Percentiles rank a stretch among this genome's conserved stretches.
These are phyloP conservation scores for Nakazawaea laoshanensis DNA, from an alignment of 805 yeast genomes.

Conservation along the genomic window DNA sequence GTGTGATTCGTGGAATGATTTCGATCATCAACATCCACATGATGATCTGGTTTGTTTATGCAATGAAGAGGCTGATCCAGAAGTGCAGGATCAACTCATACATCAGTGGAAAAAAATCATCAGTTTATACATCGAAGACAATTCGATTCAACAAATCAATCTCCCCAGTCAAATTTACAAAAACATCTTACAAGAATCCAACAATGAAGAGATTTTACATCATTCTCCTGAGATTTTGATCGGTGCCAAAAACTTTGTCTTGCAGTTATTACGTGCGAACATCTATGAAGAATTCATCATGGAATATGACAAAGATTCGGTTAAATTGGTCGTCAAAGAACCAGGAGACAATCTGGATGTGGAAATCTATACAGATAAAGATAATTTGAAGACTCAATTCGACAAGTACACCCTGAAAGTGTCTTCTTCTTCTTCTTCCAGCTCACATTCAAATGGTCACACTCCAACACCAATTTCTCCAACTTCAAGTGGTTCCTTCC, in stretches of 20 bases:
- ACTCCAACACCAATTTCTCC: too few species aligned
- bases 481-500: too few species aligned
- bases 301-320: too few species aligned
- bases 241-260: slow-evolving; percentile 21
- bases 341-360: too few species aligned
- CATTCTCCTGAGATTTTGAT: slow-evolving; percentile 23
- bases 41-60: slow-evolving; percentile 1
- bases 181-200: slow-evolving; percentile 18
- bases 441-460: too few species aligned
- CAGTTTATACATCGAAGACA: slow-evolving; percentile 27
- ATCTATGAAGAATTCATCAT: slow-evolving; percentile 21
- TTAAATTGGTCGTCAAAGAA: too few species aligned
- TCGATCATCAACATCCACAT: slow-evolving; percentile 1
- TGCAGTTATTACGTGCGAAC: slow-evolving; percentile 23
- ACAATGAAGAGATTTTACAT: slow-evolving; percentile 17
- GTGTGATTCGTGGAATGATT: slow-evolving; percentile 5
- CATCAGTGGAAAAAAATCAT: slow-evolving; percentile 20
- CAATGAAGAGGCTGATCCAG: slow-evolving; percentile 4
- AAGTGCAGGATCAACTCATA: slow-evolving; percentile 1
- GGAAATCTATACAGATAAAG: too few species aligned
- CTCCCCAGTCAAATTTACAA: slow-evolving; percentile 30
- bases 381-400: not conserved
- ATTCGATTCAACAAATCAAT: slow-evolving; percentile 41
- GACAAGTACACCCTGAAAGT: too few species aligned
- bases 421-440: too few species aligned